These are phyloP conservation scores for Yamadazyma triangularis DNA, from an alignment of 1,139 yeast species.

Conservation along the genomic window DNA sequence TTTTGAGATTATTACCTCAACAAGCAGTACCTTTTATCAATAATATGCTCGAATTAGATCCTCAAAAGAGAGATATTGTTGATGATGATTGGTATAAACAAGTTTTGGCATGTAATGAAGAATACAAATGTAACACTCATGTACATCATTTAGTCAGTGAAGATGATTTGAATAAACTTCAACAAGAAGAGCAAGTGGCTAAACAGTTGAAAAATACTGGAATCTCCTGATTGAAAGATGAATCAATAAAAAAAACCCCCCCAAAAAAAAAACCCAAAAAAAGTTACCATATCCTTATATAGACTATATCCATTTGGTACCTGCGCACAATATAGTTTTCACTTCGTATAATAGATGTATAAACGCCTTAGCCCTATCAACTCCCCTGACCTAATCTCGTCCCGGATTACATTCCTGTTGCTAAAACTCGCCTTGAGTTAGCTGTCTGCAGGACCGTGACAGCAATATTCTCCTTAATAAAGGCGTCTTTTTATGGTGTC, in stretches of 20 bases:
- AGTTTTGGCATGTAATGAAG: slow-evolving; percentile 24
- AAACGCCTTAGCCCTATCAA: too few relatives aligned
- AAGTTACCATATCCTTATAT: too few relatives aligned
- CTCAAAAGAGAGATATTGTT: slow-evolving; percentile 21
- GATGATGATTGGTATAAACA: slow-evolving; percentile 22
- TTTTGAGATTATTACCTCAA: slow-evolving; percentile 34
- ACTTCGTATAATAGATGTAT: too few relatives aligned
- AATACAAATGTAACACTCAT: slow-evolving; percentile 30
- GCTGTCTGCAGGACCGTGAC: too few relatives aligned
- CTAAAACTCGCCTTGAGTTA: too few relatives aligned
- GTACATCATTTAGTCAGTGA: slow-evolving; percentile 56
- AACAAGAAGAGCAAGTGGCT: slow-evolving; percentile 33
- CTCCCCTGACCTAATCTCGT: too few relatives aligned
- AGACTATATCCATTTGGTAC: too few relatives aligned
- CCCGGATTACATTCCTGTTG: too few relatives aligned
- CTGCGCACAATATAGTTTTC: too few relatives aligned
- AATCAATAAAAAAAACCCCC: background rate
- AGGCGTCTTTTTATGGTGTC: too few relatives aligned
- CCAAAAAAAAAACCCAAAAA: too few relatives aligned
- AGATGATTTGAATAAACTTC: slow-evolving; percentile 44
- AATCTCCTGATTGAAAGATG: slow-evolving; percentile 7
- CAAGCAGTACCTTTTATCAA: slow-evolving; percentile 30
- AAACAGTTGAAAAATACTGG: slow-evolving; percentile 18
- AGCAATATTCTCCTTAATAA: too few relatives aligned
- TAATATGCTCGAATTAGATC: slow-evolving; percentile 25